These are phyloP conservation scores for Apophysomyces variabilis DNA, from an alignment of 371 early-diverging fungal species.

Conservation along the genomic window DNA sequence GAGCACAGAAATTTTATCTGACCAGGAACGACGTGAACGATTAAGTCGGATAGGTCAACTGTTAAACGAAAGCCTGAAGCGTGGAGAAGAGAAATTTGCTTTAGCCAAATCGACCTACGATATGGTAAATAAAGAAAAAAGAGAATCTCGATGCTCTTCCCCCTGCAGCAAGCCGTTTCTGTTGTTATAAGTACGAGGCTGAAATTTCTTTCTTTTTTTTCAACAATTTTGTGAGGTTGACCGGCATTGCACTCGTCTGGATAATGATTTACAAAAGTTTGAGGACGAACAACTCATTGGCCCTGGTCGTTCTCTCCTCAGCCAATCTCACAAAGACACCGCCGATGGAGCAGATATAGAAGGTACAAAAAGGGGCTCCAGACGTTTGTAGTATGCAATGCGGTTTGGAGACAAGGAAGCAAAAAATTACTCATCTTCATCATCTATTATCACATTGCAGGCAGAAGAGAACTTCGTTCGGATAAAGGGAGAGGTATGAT, in stretches of 20 bases:
- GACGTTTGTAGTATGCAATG: too few species aligned
- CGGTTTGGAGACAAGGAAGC: too few species aligned
- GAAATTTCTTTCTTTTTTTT: neutral
- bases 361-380: neutral
- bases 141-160: too few species aligned
- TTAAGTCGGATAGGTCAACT: conserved; percentile 65
- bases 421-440: too few species aligned
- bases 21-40: conserved; percentile 59
- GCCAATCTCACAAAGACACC: neutral
- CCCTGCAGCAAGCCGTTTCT: neutral
- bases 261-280: conserved; percentile 87
- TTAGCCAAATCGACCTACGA: conserved; percentile 93
- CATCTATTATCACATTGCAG: too few species aligned
- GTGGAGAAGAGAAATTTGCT: conserved; percentile 93
- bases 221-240: conserved; percentile 68
- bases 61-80: conserved; percentile 74
- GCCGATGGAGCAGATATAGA: conserved; percentile 12
- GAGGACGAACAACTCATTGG: conserved; percentile 87
- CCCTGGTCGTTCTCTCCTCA: conserved; percentile 36
- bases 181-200: neutral
- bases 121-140: conserved; percentile 60
- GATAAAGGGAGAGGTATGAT: neutral
- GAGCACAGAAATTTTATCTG: conserved; percentile 32
- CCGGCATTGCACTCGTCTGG: conserved; percentile 87
- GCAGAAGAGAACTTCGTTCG: too few species aligned